phyloP scores from a whole-genome alignment of 2,329 filamentous ascomycete species.

The Neonectria hederae region DNA sequence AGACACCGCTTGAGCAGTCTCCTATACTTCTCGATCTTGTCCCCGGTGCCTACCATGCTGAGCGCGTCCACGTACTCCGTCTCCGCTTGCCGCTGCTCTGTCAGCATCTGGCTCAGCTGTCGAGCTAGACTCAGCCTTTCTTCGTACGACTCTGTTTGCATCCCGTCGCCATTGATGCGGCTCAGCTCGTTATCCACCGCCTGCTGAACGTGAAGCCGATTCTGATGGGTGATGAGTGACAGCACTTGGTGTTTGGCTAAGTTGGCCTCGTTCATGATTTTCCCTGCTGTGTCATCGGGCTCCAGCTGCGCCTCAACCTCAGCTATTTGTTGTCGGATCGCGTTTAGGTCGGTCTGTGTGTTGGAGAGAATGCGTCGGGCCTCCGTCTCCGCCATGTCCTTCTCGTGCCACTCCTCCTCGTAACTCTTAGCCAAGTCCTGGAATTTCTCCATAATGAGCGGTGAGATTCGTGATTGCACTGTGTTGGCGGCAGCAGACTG shows the following conservation, averaged over 20 bases:
- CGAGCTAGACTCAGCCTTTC: slow-evolving; percentile 67
- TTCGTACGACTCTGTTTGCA: slow-evolving; percentile 58
- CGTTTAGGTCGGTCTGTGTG: slow-evolving; percentile 73
- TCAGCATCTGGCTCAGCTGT: slow-evolving; percentile 64
- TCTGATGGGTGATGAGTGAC: slow-evolving; percentile 62
- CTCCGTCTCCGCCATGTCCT: slow-evolving; percentile 74
- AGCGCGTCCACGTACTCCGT: slow-evolving; percentile 74
- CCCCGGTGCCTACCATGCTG: slow-evolving; percentile 74
- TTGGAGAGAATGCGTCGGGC: slow-evolving; percentile 72
- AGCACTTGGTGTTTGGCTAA: slow-evolving; percentile 59
- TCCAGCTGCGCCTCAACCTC: slow-evolving; percentile 66
- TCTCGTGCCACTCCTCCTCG: slow-evolving; percentile 79
- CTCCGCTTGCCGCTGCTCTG: slow-evolving; percentile 70
- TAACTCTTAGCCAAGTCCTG: slow-evolving; percentile 75
- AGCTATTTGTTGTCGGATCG: slow-evolving; percentile 66
- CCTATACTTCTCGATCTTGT: slow-evolving; percentile 79
- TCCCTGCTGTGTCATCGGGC: slow-evolving; percentile 61
- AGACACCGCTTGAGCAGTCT: slow-evolving; percentile 74
- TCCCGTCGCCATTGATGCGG: slow-evolving; percentile 59
- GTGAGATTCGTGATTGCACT: slow-evolving; percentile 74
- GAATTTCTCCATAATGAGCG: slow-evolving; percentile 76
- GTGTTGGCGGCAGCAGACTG: slow-evolving; percentile 74
- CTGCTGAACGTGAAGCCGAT: slow-evolving; percentile 62
- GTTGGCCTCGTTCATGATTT: slow-evolving; percentile 62
- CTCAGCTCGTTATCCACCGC: slow-evolving; percentile 61